Evolutionary conservation across 108 stramenopile genomes (phyloP), one percentile per base, ranked within the genome.

Genomic region (Ochromonas danica): DNA sequence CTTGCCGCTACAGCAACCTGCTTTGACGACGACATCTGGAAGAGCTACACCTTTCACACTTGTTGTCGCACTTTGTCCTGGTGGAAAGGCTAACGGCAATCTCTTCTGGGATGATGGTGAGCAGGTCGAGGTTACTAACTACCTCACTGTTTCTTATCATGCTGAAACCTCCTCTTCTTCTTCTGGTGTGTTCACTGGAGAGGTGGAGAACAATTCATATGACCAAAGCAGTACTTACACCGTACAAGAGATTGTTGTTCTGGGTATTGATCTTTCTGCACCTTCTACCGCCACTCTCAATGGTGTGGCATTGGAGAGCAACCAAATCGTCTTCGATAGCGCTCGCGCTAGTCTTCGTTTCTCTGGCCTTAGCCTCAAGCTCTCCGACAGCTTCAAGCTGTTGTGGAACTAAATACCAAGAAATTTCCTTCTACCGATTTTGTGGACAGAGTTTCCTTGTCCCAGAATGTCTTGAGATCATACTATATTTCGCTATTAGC

Each of bases 31-130:
- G 27, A 36, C 28, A 3, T 6, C 36, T 42, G 72, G 40, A 10
- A 6, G 72, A 6, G 31, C 25, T 6, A 75, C 72, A 10, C 72
- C 72, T 30, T 75, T 75, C 72, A 75, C 72, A 28, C 25, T 75
- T 10, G 3, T 75, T 10, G 72, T 33, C 10, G 72, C 72, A 27
- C 40, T 75, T 6, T 45, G 51, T 36, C 45, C 51, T 36, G 25
- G 25, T 6, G 31, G 72, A 3, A 60, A 75, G 31, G 72, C 72
- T 10, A 10, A n/a, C 6, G 72, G 72, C 25, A n/a, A 3, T 27
- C 35, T 75, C 10, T 75, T 75, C 72, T 75, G 51, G 45, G 72
- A 75, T 41, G 72, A 75, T 60, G 72, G 72, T 25, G 72, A 75
- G 31, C 72, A 75, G 40, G 38, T 75, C 72, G 63, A 67, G 63